These are phyloP conservation scores for Ulmus americana DNA, from an alignment of 331 rosid genomes.

Conservation along the genomic window DNA sequence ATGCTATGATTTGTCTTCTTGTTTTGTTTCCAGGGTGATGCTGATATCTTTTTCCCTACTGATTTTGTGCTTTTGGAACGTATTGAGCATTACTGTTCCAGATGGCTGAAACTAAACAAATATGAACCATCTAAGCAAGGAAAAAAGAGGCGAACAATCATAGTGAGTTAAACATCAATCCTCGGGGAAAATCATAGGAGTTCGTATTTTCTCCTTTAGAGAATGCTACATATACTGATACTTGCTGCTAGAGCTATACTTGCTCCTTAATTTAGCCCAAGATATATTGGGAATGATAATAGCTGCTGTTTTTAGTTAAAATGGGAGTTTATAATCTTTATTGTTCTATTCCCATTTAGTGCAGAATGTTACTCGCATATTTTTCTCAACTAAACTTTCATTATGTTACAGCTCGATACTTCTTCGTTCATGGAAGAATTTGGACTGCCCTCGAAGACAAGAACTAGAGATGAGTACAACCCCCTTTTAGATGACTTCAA, in stretches of 20 bases:
- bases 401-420: slow-evolving; percentile 63
- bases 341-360: neutral
- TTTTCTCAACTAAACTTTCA: slow-evolving; percentile 17
- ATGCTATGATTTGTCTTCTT: neutral
- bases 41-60: slow-evolving; percentile 89
- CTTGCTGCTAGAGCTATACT: neutral
- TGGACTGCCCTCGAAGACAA: slow-evolving; percentile 78
- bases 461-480: slow-evolving; percentile 86
- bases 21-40: slow-evolving; percentile 68
- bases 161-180: slow-evolving; percentile 34
- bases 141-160: slow-evolving; percentile 80
- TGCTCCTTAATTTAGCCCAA: neutral
- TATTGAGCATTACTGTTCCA: slow-evolving; percentile 86
- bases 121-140: slow-evolving; percentile 58
- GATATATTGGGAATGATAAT: neutral
- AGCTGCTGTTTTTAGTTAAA: too few species aligned
- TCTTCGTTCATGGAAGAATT: slow-evolving; percentile 96
- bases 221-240: neutral
- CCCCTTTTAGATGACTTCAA: slow-evolving; percentile 89
- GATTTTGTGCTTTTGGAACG: slow-evolving; percentile 81
- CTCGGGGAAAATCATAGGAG: too few species aligned
- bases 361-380: slow-evolving; percentile 1
- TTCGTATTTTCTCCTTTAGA: too few species aligned
- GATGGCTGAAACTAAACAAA: slow-evolving; percentile 50
- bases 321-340: neutral